Evolutionary conservation across 2,329 filamentous ascomycete species (phyloP).

Genomic region (Nemania abortiva): DNA sequence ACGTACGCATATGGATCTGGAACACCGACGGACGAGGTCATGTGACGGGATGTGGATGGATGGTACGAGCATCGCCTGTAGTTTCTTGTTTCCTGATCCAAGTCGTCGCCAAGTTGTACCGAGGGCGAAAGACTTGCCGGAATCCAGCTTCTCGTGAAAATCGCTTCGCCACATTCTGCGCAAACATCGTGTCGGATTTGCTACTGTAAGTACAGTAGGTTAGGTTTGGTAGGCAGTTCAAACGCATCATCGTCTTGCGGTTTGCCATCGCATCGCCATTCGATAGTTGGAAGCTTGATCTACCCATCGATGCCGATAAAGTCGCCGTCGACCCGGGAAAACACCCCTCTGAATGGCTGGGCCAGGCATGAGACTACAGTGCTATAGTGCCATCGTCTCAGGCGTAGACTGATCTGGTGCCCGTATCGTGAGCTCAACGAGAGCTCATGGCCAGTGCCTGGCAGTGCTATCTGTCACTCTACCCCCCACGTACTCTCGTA

Average conservation of each 20-base stretch:
- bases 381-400: constrained; percentile 28
- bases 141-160: constrained; percentile 11
- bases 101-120: constrained; percentile 4
- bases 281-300: constrained; percentile 27
- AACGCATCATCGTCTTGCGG: constrained; percentile 44
- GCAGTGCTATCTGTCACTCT: constrained; percentile 37
- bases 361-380: constrained; percentile 32
- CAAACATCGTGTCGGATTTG: constrained; percentile 36
- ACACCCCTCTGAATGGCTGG: constrained; percentile 35
- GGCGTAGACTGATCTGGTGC: constrained; percentile 48
- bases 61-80: constrained; percentile 23
- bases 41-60: constrained; percentile 22
- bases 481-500: constrained; percentile 39
- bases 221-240: not conserved
- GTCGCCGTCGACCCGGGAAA: constrained; percentile 32
- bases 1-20: constrained; percentile 4
- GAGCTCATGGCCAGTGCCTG: constrained; percentile 44
- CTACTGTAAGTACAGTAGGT: not conserved
- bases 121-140: constrained; percentile 18
- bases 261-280: constrained; percentile 40
- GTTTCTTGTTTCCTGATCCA: constrained; percentile 9
- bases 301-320: constrained; percentile 35
- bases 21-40: constrained; percentile 26
- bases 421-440: constrained; percentile 42
- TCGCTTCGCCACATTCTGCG: constrained; percentile 24